Evolutionary conservation across 169 alveolate genomes (phyloP).

Genomic region (Theileria parva): DNA sequence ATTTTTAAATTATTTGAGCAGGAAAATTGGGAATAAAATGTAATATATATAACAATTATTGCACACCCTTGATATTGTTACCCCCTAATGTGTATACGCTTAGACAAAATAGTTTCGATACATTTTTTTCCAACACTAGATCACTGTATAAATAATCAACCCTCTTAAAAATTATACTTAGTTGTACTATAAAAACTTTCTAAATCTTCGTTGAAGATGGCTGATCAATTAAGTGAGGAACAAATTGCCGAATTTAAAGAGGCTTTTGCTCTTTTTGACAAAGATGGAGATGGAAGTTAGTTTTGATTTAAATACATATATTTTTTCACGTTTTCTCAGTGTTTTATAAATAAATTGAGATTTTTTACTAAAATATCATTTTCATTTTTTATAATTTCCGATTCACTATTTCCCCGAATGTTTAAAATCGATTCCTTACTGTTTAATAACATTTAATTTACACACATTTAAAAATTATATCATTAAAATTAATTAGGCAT

Average conservation of each 20-base stretch:
- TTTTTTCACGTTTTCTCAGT: background rate
- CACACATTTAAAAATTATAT: background rate
- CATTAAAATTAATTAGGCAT: slow-evolving; percentile 76
- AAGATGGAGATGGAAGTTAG: slow-evolving; percentile 98
- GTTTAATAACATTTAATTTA: background rate
- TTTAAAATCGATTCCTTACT: background rate
- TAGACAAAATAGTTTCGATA: background rate
- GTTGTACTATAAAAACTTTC: slow-evolving; percentile 8
- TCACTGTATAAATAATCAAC: background rate
- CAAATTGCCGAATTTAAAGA: slow-evolving; percentile 99
- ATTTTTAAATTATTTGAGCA: background rate
- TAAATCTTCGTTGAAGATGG: slow-evolving; percentile 82
- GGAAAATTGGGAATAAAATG: background rate
- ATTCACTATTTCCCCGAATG: background rate
- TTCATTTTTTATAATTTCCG: background rate
- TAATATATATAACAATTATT: background rate
- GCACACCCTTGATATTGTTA: background rate
- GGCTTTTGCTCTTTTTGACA: slow-evolving; percentile 99
- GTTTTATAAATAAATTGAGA: background rate
- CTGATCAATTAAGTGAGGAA: slow-evolving; percentile 97
- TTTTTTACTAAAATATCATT: background rate
- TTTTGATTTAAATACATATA: background rate
- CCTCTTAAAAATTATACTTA: background rate
- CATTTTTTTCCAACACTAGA: background rate
- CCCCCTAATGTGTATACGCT: slow-evolving; percentile 11